Percentiles rank a stretch among this genome's conserved stretches.
phyloP scores from a whole-genome alignment of 2,329 filamentous ascomycete genomes.

The Zalaria sp. region DNA sequence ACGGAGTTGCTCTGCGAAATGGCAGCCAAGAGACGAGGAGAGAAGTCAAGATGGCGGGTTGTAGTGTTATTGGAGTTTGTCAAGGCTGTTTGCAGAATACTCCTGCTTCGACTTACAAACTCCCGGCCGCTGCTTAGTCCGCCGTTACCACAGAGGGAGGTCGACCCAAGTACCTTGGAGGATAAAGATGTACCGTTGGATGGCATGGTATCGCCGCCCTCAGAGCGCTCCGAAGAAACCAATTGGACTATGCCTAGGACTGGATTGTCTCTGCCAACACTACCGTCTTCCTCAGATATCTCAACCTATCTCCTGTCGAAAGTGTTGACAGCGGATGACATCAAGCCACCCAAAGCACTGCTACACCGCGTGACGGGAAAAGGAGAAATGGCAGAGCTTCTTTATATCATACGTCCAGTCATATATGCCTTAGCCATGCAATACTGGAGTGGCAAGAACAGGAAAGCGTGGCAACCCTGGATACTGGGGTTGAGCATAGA shows the following conservation, averaged over 20 bases:
- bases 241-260: constrained; percentile 90
- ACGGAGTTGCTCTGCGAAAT: constrained; percentile 97
- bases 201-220: constrained; percentile 33
- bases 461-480: constrained; percentile 85
- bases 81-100: constrained; percentile 71
- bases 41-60: constrained; percentile 71
- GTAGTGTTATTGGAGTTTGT: constrained; percentile 72
- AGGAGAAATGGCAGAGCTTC: constrained; percentile 73
- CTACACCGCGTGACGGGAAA: constrained; percentile 62
- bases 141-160: constrained; percentile 71
- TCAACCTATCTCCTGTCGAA: constrained; percentile 77
- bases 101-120: constrained; percentile 71
- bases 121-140: constrained; percentile 72
- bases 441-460: constrained; percentile 55
- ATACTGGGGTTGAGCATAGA: constrained; percentile 73
- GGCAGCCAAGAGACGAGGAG: constrained; percentile 75
- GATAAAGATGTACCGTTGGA: constrained; percentile 27
- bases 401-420: constrained; percentile 82
- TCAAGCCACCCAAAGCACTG: constrained; percentile 78
- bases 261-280: constrained; percentile 65
- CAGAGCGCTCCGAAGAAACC: constrained; percentile 21
- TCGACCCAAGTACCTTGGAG: constrained; percentile 49
- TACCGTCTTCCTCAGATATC: constrained; percentile 72
- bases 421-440: constrained; percentile 76
- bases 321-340: constrained; percentile 88